Evolutionary conservation across 176 grass and related monocot species (phyloP).

Genomic region (Neostapfia colusana): DNA sequence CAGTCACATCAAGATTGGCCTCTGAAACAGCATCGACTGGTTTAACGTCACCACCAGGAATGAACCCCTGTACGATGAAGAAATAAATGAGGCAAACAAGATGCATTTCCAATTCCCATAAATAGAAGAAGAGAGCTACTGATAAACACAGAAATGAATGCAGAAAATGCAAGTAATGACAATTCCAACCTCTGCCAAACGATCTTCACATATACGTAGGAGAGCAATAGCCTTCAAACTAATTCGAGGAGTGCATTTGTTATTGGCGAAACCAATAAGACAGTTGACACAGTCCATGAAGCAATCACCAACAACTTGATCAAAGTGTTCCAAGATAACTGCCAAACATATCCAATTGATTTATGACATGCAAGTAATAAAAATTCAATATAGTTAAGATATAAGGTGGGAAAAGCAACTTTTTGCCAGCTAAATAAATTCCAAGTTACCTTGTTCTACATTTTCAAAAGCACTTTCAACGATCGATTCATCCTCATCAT

Average conservation of each 20-base stretch:
- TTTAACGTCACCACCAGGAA: constrained; percentile 91
- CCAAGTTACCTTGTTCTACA: constrained; percentile 75
- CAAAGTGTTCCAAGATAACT: constrained; percentile 99
- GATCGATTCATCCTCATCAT: constrained; percentile 89
- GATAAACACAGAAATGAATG: not conserved
- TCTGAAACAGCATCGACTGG: constrained; percentile 67
- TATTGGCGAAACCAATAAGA: constrained; percentile 98
- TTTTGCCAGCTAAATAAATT: constrained; percentile 27
- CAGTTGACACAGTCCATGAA: constrained; percentile 99
- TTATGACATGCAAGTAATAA: constrained; percentile 26
- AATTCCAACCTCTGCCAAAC: constrained; percentile 89
- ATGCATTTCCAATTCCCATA: constrained; percentile 24
- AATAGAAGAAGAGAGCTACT: constrained; percentile 6
- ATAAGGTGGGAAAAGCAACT: constrained; percentile 24
- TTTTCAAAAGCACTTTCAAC: constrained; percentile 99
- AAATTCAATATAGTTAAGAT: constrained; percentile 11
- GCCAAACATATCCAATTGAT: constrained; percentile 36
- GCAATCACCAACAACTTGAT: constrained; percentile 97
- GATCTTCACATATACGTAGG: constrained; percentile 98
- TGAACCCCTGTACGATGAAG: constrained; percentile 64
- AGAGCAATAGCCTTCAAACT: constrained; percentile 99
- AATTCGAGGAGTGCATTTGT: constrained; percentile 86
- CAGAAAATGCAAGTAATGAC: not conserved
- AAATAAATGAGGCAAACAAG: constrained; percentile 24
- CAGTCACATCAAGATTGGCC: constrained; percentile 82